Base-by-base conservation (phyloP, 2,329 filamentous ascomycete species). In the Fusarium marasasianum region DNA sequence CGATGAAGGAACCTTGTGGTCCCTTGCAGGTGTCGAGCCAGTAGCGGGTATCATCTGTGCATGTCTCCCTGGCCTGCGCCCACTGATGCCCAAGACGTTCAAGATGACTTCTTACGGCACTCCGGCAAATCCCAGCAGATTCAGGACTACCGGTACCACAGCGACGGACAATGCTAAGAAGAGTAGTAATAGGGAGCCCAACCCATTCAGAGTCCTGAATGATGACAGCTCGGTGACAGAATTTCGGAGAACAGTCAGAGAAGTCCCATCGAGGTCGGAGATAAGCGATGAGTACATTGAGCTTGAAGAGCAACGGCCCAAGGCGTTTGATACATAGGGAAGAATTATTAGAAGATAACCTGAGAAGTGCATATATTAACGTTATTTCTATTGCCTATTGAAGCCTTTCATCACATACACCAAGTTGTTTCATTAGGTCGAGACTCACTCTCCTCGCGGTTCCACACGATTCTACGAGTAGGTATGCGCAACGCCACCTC, bases 261-360 rank as follows among this genome's bases (percentile, higher is more conserved):
- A 48, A 22, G 63, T 57, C 3, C 40, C 63, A 3, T 66, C 63
- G 0, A 66, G 35, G 7, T 66, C 63, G 2, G 63, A 66, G 17
- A n/a, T 66, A 15, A 66, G 60, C 10, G 63, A 66, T 11, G 63
- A 66, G n/a, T 66, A 66, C 2, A 66, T 65, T 35, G 63, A 66
- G 13, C 40, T 66, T 0, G 63, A 66, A 56, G 63, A 66, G 29
- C 60, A 48, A 22, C 47, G 63, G 11, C 60, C 63, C 0, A 66
- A 66, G 40, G 60, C 63, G 3, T 66, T 66, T 17, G 63, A 65
- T 47, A 37, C 40, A 6, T 56, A 64, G 40, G 3, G 8, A 41
- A 8, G 5, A 33, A 14, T 22, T 18, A 14, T 38, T 8, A n/a
- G 20, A n/a, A 15, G 9, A n/a, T 24, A 10, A 4, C 2, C 7